These are phyloP conservation scores for Hyphopichia buzzinii DNA, from an alignment of 1,139 yeast genomes.

Conservation along the genomic window DNA sequence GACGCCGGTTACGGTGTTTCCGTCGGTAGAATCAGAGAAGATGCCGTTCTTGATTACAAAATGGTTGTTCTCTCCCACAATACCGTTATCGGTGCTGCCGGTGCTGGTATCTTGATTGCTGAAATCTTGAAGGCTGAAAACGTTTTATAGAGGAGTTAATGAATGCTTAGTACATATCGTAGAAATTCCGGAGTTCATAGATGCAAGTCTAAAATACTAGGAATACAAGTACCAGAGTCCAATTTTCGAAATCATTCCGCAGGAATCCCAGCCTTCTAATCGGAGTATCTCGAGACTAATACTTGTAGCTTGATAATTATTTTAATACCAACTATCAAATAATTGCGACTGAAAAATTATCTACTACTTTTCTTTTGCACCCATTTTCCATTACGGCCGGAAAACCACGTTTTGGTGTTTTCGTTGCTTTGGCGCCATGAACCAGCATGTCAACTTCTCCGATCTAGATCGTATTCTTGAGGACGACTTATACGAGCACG, in stretches of 20 bases:
- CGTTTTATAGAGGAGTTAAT: slow-evolving; percentile 57
- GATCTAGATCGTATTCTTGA: slow-evolving; percentile 17
- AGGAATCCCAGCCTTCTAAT: no score
- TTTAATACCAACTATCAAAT: no score
- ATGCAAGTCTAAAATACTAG: no score
- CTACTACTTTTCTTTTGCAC: not conserved
- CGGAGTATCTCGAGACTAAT: no score
- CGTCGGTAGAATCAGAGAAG: slow-evolving; percentile 93
- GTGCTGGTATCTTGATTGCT: slow-evolving; percentile 96
- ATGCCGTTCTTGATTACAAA: slow-evolving; percentile 88
- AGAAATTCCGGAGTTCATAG: no score
- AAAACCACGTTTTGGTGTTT: not conserved
- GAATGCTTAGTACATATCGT: no score
- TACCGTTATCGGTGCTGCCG: slow-evolving; percentile 98
- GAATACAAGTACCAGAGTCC: no score
- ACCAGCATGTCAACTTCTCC: slow-evolving; percentile 5
- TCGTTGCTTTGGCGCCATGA: slow-evolving; percentile 1
- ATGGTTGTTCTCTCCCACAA: slow-evolving; percentile 96
- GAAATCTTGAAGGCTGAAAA: slow-evolving; percentile 80
- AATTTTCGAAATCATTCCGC: no score
- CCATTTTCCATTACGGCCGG: no score
- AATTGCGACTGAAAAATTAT: not conserved
- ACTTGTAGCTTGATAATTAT: no score
- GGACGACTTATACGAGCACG: slow-evolving; percentile 42
- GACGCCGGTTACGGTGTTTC: slow-evolving; percentile 93